A percentile compares a stretch with the other conserved stretches of the same genome.
phyloP scores from a whole-genome alignment of 2,329 filamentous ascomycete genomes.

The Talaromyces sp. region DNA sequence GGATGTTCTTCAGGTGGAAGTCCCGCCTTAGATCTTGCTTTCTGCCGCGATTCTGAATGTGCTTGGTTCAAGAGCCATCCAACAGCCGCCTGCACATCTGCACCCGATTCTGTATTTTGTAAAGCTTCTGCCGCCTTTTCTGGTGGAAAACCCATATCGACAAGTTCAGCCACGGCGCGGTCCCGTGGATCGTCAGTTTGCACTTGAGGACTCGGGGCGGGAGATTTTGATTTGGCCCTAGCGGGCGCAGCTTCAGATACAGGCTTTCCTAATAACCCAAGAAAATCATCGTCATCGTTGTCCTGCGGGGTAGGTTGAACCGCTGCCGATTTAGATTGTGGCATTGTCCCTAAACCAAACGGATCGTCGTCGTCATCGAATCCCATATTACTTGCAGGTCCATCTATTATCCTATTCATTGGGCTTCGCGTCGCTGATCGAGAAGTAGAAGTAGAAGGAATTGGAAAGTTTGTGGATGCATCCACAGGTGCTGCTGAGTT shows the following conservation, averaged over 20 bases:
- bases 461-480: conserved; percentile 57
- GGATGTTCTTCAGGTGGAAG: conserved; percentile 19
- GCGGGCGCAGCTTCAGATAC: conserved; percentile 50
- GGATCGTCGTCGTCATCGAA: conserved; percentile 77
- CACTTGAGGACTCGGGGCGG: conserved; percentile 22
- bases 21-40: conserved; percentile 45
- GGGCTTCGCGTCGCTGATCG: conserved; percentile 26
- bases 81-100: conserved; percentile 81
- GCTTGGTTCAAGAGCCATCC: conserved; percentile 89
- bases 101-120: conserved; percentile 71
- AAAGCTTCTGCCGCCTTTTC: conserved; percentile 80
- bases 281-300: conserved; percentile 59
- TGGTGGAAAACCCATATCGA: conserved; percentile 90
- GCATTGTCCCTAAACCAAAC: conserved; percentile 70
- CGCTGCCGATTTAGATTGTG: conserved; percentile 51
- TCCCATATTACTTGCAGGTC: conserved; percentile 24
- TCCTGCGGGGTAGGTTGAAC: conserved; percentile 42
- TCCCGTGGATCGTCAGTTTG: conserved; percentile 58
- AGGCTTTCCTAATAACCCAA: conserved; percentile 59
- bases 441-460: conserved; percentile 41
- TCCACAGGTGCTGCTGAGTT: conserved; percentile 58
- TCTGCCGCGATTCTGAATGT: conserved; percentile 76
- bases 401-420: conserved; percentile 20
- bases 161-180: conserved; percentile 77
- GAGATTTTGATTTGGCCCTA: conserved; percentile 24